phyloP scores from a whole-genome alignment of 768 basidiomycete genomes.

The Ramaria rubella region DNA sequence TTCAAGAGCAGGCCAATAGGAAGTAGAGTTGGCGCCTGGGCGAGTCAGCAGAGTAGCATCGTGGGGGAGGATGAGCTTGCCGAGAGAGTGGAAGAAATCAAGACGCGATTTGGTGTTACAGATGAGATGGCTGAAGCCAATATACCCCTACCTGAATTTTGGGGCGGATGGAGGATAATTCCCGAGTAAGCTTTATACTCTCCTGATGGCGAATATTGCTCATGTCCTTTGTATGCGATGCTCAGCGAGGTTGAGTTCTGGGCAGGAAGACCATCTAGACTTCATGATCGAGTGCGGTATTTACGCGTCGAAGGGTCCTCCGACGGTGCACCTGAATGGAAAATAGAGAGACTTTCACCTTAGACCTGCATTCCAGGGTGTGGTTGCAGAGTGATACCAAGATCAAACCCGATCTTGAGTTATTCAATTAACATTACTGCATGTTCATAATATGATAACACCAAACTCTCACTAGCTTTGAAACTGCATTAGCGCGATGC shows the following conservation, averaged over 20 bases:
- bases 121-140: conserved; percentile 37
- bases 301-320: conserved; percentile 43
- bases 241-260: conserved; percentile 93
- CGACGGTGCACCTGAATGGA: conserved; percentile 58
- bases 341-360: conserved; percentile 72
- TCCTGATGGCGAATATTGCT: conserved; percentile 1
- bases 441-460: background rate
- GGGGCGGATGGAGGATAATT: conserved; percentile 96
- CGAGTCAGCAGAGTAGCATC: conserved; percentile 78
- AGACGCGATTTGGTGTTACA: conserved; percentile 48
- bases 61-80: conserved; percentile 69
- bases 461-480: background rate
- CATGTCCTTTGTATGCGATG: background rate
- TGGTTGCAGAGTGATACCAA: background rate
- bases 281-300: conserved; percentile 87
- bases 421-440: background rate
- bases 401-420: background rate
- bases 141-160: conserved; percentile 80
- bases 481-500: background rate
- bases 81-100: conserved; percentile 49
- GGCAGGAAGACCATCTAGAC: conserved; percentile 90
- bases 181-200: conserved; percentile 55
- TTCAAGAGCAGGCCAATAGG: conserved; percentile 76
- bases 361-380: conserved; percentile 27
- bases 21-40: conserved; percentile 88